These are phyloP conservation scores for Paspalum vaginatum DNA, from an alignment of 176 grass and related monocot genomes.

Conservation along the genomic window DNA sequence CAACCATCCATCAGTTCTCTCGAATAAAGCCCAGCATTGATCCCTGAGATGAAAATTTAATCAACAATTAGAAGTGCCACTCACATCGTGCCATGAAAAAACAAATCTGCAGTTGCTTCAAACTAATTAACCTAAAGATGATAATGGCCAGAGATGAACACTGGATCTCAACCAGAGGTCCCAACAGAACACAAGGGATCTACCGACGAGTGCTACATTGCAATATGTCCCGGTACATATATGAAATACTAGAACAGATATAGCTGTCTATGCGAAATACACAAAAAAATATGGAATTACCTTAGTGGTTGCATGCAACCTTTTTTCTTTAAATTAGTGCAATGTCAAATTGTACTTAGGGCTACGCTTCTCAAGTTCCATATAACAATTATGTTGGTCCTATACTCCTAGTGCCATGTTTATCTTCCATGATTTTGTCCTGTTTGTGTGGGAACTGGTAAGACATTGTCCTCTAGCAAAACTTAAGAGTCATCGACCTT, in stretches of 20 bases:
- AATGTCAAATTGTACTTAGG: neutral
- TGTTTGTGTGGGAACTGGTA: neutral
- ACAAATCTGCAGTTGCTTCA: neutral
- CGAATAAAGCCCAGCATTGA: slow-evolving; percentile 89
- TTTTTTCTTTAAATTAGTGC: neutral
- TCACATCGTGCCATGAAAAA: neutral
- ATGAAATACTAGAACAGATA: neutral
- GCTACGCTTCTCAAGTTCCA: neutral
- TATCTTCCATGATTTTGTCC: neutral
- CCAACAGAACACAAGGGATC: neutral
- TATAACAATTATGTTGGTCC: neutral
- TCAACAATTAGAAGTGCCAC: neutral
- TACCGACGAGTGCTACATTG: neutral
- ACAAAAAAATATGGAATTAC: neutral
- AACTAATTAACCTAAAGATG: neutral
- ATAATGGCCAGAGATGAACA: slow-evolving; percentile 1
- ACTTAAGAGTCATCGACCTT: neutral
- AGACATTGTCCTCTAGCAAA: slow-evolving; percentile 17
- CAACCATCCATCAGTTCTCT: slow-evolving; percentile 88
- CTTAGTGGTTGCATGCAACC: neutral
- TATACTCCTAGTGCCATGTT: neutral
- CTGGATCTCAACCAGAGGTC: neutral
- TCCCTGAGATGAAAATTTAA: slow-evolving; percentile 54
- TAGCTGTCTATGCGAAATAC: neutral
- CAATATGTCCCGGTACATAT: neutral